Evolutionary conservation across 1,139 yeast species (phyloP).

Genomic region (Hyphopichia burtonii): DNA sequence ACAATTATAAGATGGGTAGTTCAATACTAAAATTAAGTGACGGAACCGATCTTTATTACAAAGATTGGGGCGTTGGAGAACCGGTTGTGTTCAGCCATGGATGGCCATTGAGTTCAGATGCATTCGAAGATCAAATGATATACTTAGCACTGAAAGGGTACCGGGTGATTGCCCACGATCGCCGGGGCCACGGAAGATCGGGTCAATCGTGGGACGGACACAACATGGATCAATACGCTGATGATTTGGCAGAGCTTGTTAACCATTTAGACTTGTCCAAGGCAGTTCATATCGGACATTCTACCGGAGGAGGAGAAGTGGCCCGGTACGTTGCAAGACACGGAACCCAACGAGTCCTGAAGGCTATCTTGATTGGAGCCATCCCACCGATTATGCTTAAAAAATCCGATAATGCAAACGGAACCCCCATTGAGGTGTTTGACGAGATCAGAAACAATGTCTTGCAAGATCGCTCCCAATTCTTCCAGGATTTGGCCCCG

Average conservation of each 20-base stretch:
- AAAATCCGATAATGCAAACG: slow-evolving; percentile 10
- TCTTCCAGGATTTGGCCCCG: too few relatives aligned
- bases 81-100: slow-evolving; percentile 17
- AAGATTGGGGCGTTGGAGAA: slow-evolving; percentile 16
- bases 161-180: slow-evolving; percentile 17
- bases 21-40: slow-evolving; percentile 6
- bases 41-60: slow-evolving; percentile 14
- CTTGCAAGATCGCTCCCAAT: too few relatives aligned
- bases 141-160: slow-evolving; percentile 16
- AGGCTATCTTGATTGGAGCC: slow-evolving; percentile 16
- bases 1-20: slow-evolving; percentile 3
- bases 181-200: slow-evolving; percentile 17
- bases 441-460: too few relatives aligned
- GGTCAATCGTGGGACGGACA: slow-evolving; percentile 16
- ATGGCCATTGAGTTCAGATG: slow-evolving; percentile 17
- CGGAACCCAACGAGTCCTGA: slow-evolving; percentile 12
- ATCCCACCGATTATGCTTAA: slow-evolving; percentile 16
- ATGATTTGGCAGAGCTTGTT: slow-evolving; percentile 15
- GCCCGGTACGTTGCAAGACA: slow-evolving; percentile 14
- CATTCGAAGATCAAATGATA: slow-evolving; percentile 16
- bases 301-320: slow-evolving; percentile 20
- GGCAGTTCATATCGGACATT: slow-evolving; percentile 16
- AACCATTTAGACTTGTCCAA: slow-evolving; percentile 12
- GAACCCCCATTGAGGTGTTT: slow-evolving; percentile 4
- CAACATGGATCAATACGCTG: slow-evolving; percentile 18